Conservation (phyloP, 1,139 yeast species). For the Candida sp. region DNA sequence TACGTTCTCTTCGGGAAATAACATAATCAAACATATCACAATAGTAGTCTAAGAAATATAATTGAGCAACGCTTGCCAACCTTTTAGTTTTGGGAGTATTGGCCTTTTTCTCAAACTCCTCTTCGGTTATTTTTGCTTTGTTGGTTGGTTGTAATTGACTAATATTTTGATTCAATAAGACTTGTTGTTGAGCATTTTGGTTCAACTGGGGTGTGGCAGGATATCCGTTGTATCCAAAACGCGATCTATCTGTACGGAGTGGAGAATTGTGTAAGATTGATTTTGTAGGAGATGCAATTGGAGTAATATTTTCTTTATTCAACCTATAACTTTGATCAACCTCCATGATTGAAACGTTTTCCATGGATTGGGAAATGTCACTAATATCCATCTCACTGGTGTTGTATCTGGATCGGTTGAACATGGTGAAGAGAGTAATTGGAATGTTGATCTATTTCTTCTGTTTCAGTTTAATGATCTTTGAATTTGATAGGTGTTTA, state of each 20-base stretch:
- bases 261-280: constrained; percentile 37
- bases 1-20: constrained; percentile 79
- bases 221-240: constrained; percentile 4
- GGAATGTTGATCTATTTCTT: neutral
- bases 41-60: constrained; percentile 89
- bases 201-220: constrained; percentile 6
- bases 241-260: constrained; percentile 9
- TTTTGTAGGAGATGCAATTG: constrained; percentile 38
- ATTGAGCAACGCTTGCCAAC: constrained; percentile 78
- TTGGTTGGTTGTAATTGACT: constrained; percentile 23
- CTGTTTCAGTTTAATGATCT: neutral
- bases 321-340: constrained; percentile 32
- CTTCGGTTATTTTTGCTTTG: constrained; percentile 19
- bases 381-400: constrained; percentile 3
- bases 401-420: neutral
- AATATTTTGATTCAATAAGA: constrained; percentile 20
- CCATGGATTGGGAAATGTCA: constrained; percentile 44
- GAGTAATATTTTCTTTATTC: constrained; percentile 47
- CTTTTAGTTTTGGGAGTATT: constrained; percentile 78
- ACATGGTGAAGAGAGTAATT: neutral
- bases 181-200: constrained; percentile 8
- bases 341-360: constrained; percentile 46
- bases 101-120: constrained; percentile 57
- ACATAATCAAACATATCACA: constrained; percentile 96
- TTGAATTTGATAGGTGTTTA: neutral